Evolutionary conservation across 441 rosid genomes (phyloP).

Genomic region (Syzygium syzygioides): DNA sequence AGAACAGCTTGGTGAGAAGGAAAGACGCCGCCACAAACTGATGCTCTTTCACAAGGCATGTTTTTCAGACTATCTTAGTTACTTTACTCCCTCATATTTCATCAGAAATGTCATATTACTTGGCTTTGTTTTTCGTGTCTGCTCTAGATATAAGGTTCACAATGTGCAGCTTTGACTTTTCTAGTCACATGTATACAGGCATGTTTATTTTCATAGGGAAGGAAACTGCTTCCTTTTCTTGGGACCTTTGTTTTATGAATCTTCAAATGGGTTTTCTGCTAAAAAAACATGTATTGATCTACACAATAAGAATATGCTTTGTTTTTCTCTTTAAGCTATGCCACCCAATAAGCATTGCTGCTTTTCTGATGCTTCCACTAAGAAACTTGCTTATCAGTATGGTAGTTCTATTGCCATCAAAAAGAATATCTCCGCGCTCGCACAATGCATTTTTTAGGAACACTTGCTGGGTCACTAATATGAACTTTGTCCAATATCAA

Average conservation of each 20-base stretch:
- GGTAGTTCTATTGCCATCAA: neutral
- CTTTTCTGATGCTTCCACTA: neutral
- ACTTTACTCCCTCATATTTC: neutral
- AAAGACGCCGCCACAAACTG: slow-evolving; percentile 48
- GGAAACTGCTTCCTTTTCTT: neutral
- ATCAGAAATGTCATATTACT: neutral
- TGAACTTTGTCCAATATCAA: neutral
- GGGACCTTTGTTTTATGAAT: neutral
- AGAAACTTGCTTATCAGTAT: neutral
- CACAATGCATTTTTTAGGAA: neutral
- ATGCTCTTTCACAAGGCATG: slow-evolving; percentile 62
- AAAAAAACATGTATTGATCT: neutral
- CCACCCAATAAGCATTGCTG: neutral
- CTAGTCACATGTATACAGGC: neutral
- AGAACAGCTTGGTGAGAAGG: slow-evolving; percentile 51
- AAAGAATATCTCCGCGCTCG: neutral
- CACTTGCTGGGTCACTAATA: neutral
- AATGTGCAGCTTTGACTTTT: neutral
- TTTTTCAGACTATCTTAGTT: neutral
- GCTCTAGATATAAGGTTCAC: neutral
- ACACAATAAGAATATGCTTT: neutral
- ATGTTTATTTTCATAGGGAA: neutral
- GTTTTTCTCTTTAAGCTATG: neutral
- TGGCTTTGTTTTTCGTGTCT: neutral
- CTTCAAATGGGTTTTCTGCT: neutral